Evolutionary conservation across 306 rosid species (phyloP).

Genomic region (Ceratonia siliqua): DNA sequence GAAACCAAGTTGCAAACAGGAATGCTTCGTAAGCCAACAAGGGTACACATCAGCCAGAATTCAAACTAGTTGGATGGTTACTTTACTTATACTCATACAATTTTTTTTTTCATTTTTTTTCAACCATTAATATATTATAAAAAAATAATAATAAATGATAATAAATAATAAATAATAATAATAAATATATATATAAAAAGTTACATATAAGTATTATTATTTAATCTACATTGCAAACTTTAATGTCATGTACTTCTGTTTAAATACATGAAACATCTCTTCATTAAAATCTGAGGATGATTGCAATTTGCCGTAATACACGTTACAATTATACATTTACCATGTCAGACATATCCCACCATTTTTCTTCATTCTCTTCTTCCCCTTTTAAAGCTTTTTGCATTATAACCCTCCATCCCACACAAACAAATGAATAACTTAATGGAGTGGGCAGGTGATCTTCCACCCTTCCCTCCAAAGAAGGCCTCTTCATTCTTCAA

Average conservation of each 20-base stretch:
- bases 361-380: slow-evolving; percentile 21
- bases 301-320: slow-evolving; percentile 45
- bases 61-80: not conserved
- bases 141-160: too few relatives aligned
- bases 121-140: too few relatives aligned
- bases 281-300: slow-evolving; percentile 80
- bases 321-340: slow-evolving; percentile 54
- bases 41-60: not conserved
- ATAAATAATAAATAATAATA: too few relatives aligned
- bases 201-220: too few relatives aligned
- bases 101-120: too few relatives aligned
- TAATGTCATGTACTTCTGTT: not conserved
- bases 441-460: slow-evolving; percentile 68
- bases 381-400: slow-evolving; percentile 31
- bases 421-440: slow-evolving; percentile 71
- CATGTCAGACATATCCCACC: slow-evolving; percentile 42
- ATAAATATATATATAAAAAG: too few relatives aligned
- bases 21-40: not conserved
- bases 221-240: not conserved
- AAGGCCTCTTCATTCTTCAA: slow-evolving; percentile 54
- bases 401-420: slow-evolving; percentile 47
- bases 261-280: slow-evolving; percentile 63
- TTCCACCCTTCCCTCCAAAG: slow-evolving; percentile 73
- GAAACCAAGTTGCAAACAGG: not conserved
- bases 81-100: too few relatives aligned